Conservation (phyloP, 768 basidiomycete species). For the Lyophyllum semitale region DNA sequence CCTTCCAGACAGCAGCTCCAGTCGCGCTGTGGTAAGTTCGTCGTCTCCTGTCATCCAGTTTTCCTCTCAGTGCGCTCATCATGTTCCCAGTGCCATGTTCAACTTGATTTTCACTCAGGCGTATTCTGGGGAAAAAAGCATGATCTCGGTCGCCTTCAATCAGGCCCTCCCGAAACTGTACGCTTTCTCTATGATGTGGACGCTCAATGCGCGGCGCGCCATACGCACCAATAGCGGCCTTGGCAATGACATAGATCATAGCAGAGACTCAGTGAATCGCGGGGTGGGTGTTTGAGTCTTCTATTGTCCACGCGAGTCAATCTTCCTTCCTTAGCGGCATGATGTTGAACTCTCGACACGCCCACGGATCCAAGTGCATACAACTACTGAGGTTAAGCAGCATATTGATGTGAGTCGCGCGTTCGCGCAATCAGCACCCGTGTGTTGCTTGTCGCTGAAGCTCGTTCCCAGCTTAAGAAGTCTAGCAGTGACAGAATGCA, state of each 20-base stretch:
- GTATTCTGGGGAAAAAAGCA: constrained; percentile 18
- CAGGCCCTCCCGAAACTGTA: constrained; percentile 33
- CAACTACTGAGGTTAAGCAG: constrained; percentile 22
- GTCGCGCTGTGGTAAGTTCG: constrained; percentile 17
- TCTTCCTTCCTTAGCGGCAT: constrained; percentile 2
- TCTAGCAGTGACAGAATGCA: too few species aligned
- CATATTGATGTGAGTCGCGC: constrained; percentile 30
- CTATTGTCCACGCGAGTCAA: not conserved
- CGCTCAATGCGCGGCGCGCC: constrained; percentile 29
- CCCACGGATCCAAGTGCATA: constrained; percentile 22
- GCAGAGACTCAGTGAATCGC: not conserved
- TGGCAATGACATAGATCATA: constrained; percentile 11
- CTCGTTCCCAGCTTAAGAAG: too few species aligned
- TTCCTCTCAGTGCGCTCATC: too few species aligned
- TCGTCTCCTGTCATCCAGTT: not conserved
- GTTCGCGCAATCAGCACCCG: too few species aligned
- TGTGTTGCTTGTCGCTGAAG: too few species aligned
- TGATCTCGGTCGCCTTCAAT: constrained; percentile 31
- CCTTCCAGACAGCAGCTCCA: constrained; percentile 32
- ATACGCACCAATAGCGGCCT: constrained; percentile 18
- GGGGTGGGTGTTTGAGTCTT: constrained; percentile 2
- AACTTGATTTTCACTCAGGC: constrained; percentile 35
- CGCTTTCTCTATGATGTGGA: constrained; percentile 40
- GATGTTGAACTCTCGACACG: constrained; percentile 20
- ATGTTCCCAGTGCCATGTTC: constrained; percentile 37